Conservation (phyloP, 1,139 yeast genomes). For the Protomyces gravidus region DNA sequence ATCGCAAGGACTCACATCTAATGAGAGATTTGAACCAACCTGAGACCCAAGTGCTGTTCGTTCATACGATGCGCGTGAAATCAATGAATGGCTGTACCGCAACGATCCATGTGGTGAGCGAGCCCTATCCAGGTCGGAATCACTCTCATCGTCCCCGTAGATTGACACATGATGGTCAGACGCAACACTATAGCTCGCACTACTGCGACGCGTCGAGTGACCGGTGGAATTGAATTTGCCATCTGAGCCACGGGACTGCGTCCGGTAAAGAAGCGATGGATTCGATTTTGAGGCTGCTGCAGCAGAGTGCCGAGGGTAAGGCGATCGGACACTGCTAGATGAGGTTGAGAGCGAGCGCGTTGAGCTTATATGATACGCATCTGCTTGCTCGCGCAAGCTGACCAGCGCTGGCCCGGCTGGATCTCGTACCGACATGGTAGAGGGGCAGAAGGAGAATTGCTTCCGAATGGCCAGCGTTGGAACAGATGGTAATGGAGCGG, state of each 20-base stretch:
- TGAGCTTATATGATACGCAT: neutral
- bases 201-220: neutral
- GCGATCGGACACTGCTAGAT: slow-evolving; percentile 1
- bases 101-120: slow-evolving; percentile 13
- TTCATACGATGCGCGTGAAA: slow-evolving; percentile 8
- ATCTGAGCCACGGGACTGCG: neutral
- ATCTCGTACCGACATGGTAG: slow-evolving; percentile 3
- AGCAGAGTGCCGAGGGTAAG: slow-evolving; percentile 3
- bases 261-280: slow-evolving; percentile 1
- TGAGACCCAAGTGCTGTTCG: neutral
- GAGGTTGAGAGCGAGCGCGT: neutral
- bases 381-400: slow-evolving; percentile 8
- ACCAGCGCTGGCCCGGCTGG: slow-evolving; percentile 1
- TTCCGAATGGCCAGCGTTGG: neutral
- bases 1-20: neutral
- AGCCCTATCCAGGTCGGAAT: neutral
- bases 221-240: neutral
- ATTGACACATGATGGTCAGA: slow-evolving; percentile 13
- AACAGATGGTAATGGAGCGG: neutral
- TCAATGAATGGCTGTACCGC: slow-evolving; percentile 18
- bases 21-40: neutral
- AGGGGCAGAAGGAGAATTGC: slow-evolving; percentile 24
- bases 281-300: neutral
- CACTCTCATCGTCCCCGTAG: slow-evolving; percentile 15
- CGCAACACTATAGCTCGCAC: neutral